phyloP scores from a whole-genome alignment of 495 filamentous ascomycete species.

The Tuber brumale region DNA sequence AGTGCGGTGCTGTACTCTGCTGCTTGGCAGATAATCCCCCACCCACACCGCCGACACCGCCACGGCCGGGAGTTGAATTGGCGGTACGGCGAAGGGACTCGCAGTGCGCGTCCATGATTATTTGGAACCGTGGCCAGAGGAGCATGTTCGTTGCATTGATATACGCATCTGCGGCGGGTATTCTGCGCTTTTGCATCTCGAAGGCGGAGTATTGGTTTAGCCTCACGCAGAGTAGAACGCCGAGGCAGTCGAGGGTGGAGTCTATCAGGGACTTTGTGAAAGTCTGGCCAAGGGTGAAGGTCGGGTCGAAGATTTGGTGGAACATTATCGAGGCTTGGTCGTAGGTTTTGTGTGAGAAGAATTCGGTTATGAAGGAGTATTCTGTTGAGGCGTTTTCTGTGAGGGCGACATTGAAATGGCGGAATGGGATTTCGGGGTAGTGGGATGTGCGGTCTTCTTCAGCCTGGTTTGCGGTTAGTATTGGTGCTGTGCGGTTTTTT shows the following conservation, averaged over 20 bases:
- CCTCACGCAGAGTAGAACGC: slow-evolving; percentile 81
- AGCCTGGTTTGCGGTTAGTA: slow-evolving; percentile 63
- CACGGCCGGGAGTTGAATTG: slow-evolving; percentile 50
- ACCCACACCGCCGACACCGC: slow-evolving; percentile 53
- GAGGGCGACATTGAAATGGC: slow-evolving; percentile 87
- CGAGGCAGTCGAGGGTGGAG: slow-evolving; percentile 72
- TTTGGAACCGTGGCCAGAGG: slow-evolving; percentile 91
- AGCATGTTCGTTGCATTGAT: slow-evolving; percentile 93
- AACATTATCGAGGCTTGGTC: slow-evolving; percentile 59
- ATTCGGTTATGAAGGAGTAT: slow-evolving; percentile 84
- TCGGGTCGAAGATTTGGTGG: slow-evolving; percentile 72
- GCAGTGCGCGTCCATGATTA: slow-evolving; percentile 85
- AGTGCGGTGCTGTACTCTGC: slow-evolving; percentile 78
- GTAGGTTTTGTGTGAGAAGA: slow-evolving; percentile 65
- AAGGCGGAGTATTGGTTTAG: slow-evolving; percentile 90
- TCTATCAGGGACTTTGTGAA: slow-evolving; percentile 72
- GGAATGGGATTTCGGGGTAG: slow-evolving; percentile 82
- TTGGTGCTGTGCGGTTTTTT: slow-evolving; percentile 59
- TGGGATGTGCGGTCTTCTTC: slow-evolving; percentile 81
- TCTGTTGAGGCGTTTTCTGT: slow-evolving; percentile 92
- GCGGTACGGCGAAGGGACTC: slow-evolving; percentile 66
- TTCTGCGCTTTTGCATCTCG: slow-evolving; percentile 80
- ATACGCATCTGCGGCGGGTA: slow-evolving; percentile 82
- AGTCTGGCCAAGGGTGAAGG: slow-evolving; percentile 69
- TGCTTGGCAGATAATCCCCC: slow-evolving; percentile 48